Base-by-base conservation (phyloP, 2,329 filamentous ascomycete genomes). In the Phyllosticta citriasiana region DNA sequence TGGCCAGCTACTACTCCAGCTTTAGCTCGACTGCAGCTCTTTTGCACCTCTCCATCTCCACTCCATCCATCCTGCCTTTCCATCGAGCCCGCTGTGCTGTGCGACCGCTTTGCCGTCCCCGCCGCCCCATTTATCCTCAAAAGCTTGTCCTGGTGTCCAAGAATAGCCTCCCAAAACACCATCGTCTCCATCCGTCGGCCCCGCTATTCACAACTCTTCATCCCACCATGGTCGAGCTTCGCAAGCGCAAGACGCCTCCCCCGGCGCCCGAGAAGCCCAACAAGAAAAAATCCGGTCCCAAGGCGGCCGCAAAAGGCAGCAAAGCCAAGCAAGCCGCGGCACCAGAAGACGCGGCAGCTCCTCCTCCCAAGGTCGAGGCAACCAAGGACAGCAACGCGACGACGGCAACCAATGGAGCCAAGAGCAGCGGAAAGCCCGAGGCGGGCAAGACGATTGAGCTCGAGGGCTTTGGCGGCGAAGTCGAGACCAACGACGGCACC, bases 401-500 rank as follows among this genome's bases (percentile, higher is more conserved):
- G 63, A 69, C 69, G 54, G 67, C 71, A 55, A 65, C 57, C 24
- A 68, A 70, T 57, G 68, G 68, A 62, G 67, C 71, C 56, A 64
- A 64, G 7, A 71, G 69, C 59, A 65, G 66, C 47, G 66, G 68
- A 57, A 62, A 68, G 55, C 70, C 71, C 19, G 72, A 73, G 63
- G 76, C 78, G 30, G 83, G 82, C 65, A 78, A 83, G 64, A 79
- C 71, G 26, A 75, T 87, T 65, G 70, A 77, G 56, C 73, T 86
- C 57, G 76, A 81, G 14, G 73, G 71, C 30, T 86, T 86, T 66
- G 83, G 83, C 61, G 83, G 82, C 60, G 86, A 94, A 71, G 78
- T 99, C 65, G 85, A 94, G 79, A 94, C 88, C 64, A 86, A 97
- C 66, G 90, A 96, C 65, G 91, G 91, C 68, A 78, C 81, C 59